A percentile compares a stretch with the other conserved stretches of the same genome.
Conservation (phyloP, 768 basidiomycete genomes). For the Mycena haematopus region DNA sequence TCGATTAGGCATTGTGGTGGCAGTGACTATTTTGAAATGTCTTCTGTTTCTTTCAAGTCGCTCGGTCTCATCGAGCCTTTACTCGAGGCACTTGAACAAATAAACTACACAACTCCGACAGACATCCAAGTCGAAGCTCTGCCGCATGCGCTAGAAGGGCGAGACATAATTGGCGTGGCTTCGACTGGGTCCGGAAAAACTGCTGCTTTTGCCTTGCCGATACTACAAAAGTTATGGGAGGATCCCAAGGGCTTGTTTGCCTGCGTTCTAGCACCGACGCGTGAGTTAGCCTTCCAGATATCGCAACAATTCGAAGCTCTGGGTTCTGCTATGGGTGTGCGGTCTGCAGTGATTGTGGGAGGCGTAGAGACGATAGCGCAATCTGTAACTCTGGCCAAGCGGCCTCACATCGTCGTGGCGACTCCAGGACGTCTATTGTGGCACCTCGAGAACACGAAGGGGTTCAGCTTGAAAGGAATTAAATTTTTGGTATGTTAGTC, state of each 20-base stretch:
- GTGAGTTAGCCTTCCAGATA: slow-evolving; percentile 97
- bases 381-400: slow-evolving; percentile 89
- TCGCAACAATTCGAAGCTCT: slow-evolving; percentile 94
- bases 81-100: slow-evolving; percentile 80
- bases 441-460: slow-evolving; percentile 97
- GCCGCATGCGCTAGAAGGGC: slow-evolving; percentile 87
- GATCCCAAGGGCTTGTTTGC: slow-evolving; percentile 94
- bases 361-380: slow-evolving; percentile 93
- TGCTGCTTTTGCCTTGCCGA: slow-evolving; percentile 94
- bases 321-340: slow-evolving; percentile 91
- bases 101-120: slow-evolving; percentile 87
- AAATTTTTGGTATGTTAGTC: slow-evolving; percentile 79
- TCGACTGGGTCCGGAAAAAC: slow-evolving; percentile 98
- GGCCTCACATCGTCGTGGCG: slow-evolving; percentile 93
- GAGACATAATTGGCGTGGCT: slow-evolving; percentile 98
- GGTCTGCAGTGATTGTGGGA: slow-evolving; percentile 92
- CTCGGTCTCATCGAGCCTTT: slow-evolving; percentile 92
- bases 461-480: slow-evolving; percentile 84
- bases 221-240: slow-evolving; percentile 95
- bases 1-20: background rate
- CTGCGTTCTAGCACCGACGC: slow-evolving; percentile 94
- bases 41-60: slow-evolving; percentile 68
- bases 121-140: slow-evolving; percentile 88
- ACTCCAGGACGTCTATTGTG: slow-evolving; percentile 94
- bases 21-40: slow-evolving; percentile 20